Evolutionary conservation across 768 basidiomycete species (phyloP).

Genomic region (Chalciporus sphaerocephalus): DNA sequence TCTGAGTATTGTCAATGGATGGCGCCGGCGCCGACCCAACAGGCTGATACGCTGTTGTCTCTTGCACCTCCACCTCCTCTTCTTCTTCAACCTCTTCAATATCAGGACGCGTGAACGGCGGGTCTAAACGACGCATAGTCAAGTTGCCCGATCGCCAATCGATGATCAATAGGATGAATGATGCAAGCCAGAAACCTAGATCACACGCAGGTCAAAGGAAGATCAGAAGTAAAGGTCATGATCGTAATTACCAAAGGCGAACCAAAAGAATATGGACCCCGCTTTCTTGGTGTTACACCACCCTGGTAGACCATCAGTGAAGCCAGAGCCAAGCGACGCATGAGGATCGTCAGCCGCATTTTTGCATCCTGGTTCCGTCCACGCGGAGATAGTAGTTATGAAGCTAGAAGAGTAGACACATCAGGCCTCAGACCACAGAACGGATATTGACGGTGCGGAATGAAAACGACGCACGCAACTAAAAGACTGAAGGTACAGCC

Average conservation of each 20-base stretch:
- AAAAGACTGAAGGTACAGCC: slow-evolving; percentile 67
- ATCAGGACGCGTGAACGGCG: slow-evolving; percentile 67
- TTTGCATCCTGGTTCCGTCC: slow-evolving; percentile 89
- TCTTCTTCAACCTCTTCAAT: slow-evolving; percentile 47
- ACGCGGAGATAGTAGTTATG: slow-evolving; percentile 75
- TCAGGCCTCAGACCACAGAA: too few species aligned
- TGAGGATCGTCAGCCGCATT: slow-evolving; percentile 78
- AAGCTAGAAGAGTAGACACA: slow-evolving; percentile 43
- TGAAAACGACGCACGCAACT: slow-evolving; percentile 57
- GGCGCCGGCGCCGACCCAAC: slow-evolving; percentile 32
- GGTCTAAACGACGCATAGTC: slow-evolving; percentile 52
- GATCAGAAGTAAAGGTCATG: not conserved
- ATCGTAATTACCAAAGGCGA: slow-evolving; percentile 59
- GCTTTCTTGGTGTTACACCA: slow-evolving; percentile 96
- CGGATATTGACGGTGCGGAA: not conserved
- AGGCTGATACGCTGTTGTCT: slow-evolving; percentile 44
- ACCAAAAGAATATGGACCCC: slow-evolving; percentile 85
- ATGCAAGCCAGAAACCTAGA: slow-evolving; percentile 71
- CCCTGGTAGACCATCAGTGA: slow-evolving; percentile 60
- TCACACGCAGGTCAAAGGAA: slow-evolving; percentile 8
- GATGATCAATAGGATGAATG: slow-evolving; percentile 59
- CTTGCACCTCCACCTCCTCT: slow-evolving; percentile 53
- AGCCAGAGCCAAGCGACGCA: slow-evolving; percentile 61
- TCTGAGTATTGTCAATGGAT: slow-evolving; percentile 28
- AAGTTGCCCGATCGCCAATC: slow-evolving; percentile 74